Base-by-base conservation (phyloP, 352 stramenopile genomes). In the Hyaloperonospora arabidopsidis region DNA sequence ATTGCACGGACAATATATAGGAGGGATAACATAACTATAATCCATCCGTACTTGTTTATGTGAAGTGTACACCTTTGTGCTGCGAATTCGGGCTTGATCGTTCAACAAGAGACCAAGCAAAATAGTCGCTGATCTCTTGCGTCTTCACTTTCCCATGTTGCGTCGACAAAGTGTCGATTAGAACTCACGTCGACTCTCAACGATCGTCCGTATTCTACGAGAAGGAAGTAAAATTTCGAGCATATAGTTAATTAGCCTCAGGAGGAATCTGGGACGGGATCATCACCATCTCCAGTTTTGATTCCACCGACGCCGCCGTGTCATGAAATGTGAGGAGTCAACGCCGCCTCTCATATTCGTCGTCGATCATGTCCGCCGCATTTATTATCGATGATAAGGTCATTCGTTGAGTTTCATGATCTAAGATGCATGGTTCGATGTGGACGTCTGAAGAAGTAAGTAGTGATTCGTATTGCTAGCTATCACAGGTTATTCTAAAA, bases 1-100 rank as follows among this genome's bases (percentile, higher is more conserved):
- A 54, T 18, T 34, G 56, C 34, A 29, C 21, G 2, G 59, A 49
- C 25, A 40, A 48, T 67, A 67, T 70, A 61, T 70, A 67, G 67
- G 12, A 48, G 12, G 6, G 52, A 14, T 43, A 14, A 14, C 21
- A 29, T 17, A 36, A 0, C 15, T 18, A 25, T 11, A 17, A 36
- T 49, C 34, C 36, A 23, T 49, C 18, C 21, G 14, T 49, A 49
- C 25, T 47, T 45, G 38, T 23, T 23, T 18, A 23, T 11, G n/a
- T 12, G 17, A 18, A 40, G 39, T n/a, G 19, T 41, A 18, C 6
- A 29, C 36, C 21, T 57, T 32, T 47, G 41, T 29, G 22, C 18
- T 49, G 14, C 43, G 22, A 36, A 44, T 44, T 44, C 38, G 19
- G n/a, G n/a, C 38, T 44, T 44, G 13, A 44, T 44, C 38, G 38